Conservation (phyloP, 352 stramenopile species). For the Aphanomyces astaci region DNA sequence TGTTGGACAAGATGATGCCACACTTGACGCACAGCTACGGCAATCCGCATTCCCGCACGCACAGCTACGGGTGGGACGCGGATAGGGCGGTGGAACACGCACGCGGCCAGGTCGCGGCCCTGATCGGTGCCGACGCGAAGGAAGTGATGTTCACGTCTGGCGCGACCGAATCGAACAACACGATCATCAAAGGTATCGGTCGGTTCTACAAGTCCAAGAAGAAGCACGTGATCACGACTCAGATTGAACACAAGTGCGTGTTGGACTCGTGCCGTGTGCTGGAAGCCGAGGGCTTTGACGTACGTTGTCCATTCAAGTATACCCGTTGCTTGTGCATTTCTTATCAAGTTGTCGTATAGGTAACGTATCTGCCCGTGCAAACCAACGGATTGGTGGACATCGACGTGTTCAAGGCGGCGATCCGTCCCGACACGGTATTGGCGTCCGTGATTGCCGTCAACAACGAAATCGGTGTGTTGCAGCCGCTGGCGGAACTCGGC, state of each 20-base stretch:
- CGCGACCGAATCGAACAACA: slow-evolving; percentile 99
- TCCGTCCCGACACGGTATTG: slow-evolving; percentile 93
- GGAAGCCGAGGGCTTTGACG: slow-evolving; percentile 95
- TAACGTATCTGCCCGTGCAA: slow-evolving; percentile 94
- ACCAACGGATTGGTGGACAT: slow-evolving; percentile 94
- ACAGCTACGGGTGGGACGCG: slow-evolving; percentile 97
- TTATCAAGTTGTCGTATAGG: background rate
- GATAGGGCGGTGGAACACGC: slow-evolving; percentile 93
- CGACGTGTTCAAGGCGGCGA: slow-evolving; percentile 88
- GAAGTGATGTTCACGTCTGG: slow-evolving; percentile 99
- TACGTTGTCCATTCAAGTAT: background rate
- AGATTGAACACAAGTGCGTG: slow-evolving; percentile 97
- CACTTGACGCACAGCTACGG: slow-evolving; percentile 95
- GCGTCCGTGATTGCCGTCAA: slow-evolving; percentile 99
- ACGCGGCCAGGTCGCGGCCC: slow-evolving; percentile 75
- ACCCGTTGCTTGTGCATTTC: background rate
- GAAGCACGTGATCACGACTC: slow-evolving; percentile 98
- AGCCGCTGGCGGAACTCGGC: slow-evolving; percentile 96
- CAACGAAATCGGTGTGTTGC: slow-evolving; percentile 99
- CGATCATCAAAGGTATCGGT: slow-evolving; percentile 96
- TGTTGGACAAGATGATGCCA: slow-evolving; percentile 98
- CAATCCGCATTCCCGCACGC: slow-evolving; percentile 98
- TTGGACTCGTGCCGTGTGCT: slow-evolving; percentile 96
- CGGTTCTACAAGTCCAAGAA: slow-evolving; percentile 94
- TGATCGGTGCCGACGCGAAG: slow-evolving; percentile 94